These are phyloP conservation scores for Neurospora hispaniola DNA, from an alignment of 495 filamentous ascomycete genomes.

Conservation along the genomic window DNA sequence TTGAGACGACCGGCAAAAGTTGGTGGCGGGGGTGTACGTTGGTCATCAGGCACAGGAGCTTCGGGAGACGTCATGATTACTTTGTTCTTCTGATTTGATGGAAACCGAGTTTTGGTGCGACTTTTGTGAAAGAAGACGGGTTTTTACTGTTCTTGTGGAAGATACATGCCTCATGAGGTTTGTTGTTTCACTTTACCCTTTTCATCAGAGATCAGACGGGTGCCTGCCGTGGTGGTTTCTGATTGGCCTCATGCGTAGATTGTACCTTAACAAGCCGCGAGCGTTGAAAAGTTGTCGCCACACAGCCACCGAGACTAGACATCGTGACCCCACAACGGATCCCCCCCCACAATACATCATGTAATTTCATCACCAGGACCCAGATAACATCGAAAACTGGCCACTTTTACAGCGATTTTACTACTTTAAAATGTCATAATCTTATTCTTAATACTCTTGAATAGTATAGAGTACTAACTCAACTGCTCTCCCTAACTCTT, in stretches of 20 bases:
- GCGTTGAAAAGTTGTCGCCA: not conserved
- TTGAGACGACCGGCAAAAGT: conserved; percentile 50
- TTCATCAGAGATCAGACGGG: not conserved
- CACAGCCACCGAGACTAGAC: not conserved
- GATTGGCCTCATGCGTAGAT: not conserved
- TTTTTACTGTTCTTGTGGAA: not conserved
- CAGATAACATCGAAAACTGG: too few relatives aligned
- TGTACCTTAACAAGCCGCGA: not conserved
- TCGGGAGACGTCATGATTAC: not conserved
- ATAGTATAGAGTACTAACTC: too few relatives aligned
- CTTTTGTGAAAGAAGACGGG: not conserved
- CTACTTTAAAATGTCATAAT: too few relatives aligned
- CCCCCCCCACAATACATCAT: too few relatives aligned
- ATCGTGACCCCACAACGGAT: too few relatives aligned
- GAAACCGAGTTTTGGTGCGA: not conserved
- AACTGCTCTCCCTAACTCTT: too few relatives aligned
- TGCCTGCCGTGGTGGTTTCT: not conserved
- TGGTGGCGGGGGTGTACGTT: conserved; percentile 11
- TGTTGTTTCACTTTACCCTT: not conserved
- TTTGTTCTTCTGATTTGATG: not conserved
- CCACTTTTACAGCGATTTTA: too few relatives aligned
- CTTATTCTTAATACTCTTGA: too few relatives aligned
- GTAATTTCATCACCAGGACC: too few relatives aligned
- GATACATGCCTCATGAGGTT: not conserved
- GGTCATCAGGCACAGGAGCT: not conserved